Evolutionary conservation across 768 basidiomycete species (phyloP), one percentile per base, ranked within the genome.

Genomic region (Butyriboletus loyo): DNA sequence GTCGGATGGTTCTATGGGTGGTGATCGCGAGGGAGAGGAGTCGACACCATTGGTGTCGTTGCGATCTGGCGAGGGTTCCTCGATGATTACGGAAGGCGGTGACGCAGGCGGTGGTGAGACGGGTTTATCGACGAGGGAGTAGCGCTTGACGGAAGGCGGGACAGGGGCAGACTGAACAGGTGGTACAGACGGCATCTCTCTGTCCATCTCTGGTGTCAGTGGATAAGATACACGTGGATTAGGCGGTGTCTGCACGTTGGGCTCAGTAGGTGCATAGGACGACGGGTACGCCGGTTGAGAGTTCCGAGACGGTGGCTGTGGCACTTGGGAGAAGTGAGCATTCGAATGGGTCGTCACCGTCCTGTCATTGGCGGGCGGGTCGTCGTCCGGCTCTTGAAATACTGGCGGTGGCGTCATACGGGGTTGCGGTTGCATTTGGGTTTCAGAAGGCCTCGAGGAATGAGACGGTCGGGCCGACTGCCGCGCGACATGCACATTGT

Each of bases 91-190:
- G 11, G 84, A 73, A 14, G 77, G 67, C 0, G 81, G 81, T 1
- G 76, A 62, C 5, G 68, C 61, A 9, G 75, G 72, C 14, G 75
- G 69, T 1, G 70, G 54, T 13, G 68, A 66, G 27, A 83, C 61
- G 17, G 89, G 90, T 47, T 77, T 84, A 60, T 93, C 90, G 19
- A 86, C 80, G 19, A 93, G 76, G 2, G 91, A 89, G 64, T 87
- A 92, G 8, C 90, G 83, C 63, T 86, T 89, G 37, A 92, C 81
- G 49, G 74, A 81, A 7, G 87, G 69, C 6, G 89, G 90, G 11
- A 86, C 84, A 5, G 46, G 57, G 0, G 36, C 45, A 13, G 50
- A 17, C 28, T 64, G 63, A 19, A 36, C 45, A 9, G 72, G 69
- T 4, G 62, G 58, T 24, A 66, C 49, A 8, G 67, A 61, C 3